Percentiles rank a stretch among this genome's conserved stretches.
Conservation (phyloP, 805 yeast genomes). For the Candida piceae region DNA sequence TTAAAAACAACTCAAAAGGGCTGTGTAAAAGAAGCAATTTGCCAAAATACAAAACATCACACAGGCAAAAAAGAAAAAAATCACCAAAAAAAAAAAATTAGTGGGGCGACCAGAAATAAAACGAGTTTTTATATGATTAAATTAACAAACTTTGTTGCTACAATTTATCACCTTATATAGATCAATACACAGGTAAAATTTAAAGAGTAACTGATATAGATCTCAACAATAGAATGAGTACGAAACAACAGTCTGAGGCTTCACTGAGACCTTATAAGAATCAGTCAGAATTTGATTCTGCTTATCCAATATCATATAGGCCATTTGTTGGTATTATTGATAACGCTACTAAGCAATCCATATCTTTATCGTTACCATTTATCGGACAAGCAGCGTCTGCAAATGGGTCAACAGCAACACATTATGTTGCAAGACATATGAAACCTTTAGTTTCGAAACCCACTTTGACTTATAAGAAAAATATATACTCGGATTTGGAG, state of each 20-base stretch:
- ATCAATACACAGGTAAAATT: too few species aligned
- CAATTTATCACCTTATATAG: too few species aligned
- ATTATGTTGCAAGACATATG: constrained; percentile 14
- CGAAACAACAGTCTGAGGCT: constrained; percentile 21
- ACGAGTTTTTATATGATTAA: too few species aligned
- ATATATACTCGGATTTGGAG: constrained; percentile 54
- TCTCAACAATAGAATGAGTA: constrained; percentile 12
- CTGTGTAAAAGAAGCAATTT: too few species aligned
- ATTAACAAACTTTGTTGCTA: too few species aligned
- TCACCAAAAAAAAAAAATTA: too few species aligned
- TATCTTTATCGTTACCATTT: constrained; percentile 29
- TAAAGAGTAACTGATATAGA: too few species aligned
- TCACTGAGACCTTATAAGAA: constrained; percentile 30
- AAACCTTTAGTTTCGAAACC: constrained; percentile 20
- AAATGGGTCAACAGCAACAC: constrained; percentile 4
- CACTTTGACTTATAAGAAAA: constrained; percentile 22
- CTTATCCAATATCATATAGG: constrained; percentile 31
- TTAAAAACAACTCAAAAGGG: too few species aligned
- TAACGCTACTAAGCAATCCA: constrained; percentile 29
- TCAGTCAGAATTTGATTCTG: constrained; percentile 27
- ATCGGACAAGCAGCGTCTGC: constrained; percentile 13
- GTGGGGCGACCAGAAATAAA: too few species aligned
- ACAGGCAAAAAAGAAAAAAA: too few species aligned
- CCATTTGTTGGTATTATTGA: constrained; percentile 32
- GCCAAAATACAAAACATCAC: too few species aligned